Evolutionary conservation across 108 stramenopile species (phyloP).

Genomic region (Cyclotella distinguenda): DNA sequence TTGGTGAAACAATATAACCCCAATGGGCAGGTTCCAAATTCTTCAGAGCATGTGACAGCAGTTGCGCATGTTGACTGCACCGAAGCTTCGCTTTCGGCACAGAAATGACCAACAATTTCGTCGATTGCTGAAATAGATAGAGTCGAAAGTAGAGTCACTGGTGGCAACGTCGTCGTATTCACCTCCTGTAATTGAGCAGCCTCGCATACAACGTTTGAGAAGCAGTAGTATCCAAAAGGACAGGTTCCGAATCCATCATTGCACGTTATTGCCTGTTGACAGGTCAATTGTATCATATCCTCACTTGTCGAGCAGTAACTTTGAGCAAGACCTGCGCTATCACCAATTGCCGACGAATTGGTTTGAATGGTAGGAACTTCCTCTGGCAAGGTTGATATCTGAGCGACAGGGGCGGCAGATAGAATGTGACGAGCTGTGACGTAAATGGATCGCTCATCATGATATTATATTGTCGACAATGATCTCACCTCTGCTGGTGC

Average conservation of each 20-base stretch:
- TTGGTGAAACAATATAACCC: constrained; percentile 17
- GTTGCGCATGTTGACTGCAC: constrained; percentile 21
- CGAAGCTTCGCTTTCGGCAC: constrained; percentile 14
- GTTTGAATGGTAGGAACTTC: background rate
- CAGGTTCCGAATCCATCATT: constrained; percentile 20
- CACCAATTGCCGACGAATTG: constrained; percentile 5
- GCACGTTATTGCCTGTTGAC: constrained; percentile 14
- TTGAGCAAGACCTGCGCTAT: no score
- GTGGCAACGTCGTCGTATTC: background rate
- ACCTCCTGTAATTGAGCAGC: background rate
- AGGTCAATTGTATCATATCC: constrained; percentile 20
- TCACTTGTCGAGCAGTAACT: constrained; percentile 24
- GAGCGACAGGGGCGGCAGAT: constrained; percentile 2
- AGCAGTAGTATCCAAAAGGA: constrained; percentile 19
- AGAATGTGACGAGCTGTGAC: constrained; percentile 22
- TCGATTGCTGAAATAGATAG: background rate
- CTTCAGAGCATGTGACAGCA: constrained; percentile 22
- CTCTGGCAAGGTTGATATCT: background rate
- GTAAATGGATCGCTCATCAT: constrained; percentile 20
- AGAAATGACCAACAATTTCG: constrained; percentile 13
- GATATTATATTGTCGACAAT: no score
- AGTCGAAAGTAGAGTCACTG: background rate
- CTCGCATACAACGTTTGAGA: constrained; percentile 5
- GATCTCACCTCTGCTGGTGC: background rate
- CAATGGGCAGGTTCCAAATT: constrained; percentile 1